Conservation (phyloP, 495 filamentous ascomycete species). For the Penicillium macrosclerotiorum region DNA sequence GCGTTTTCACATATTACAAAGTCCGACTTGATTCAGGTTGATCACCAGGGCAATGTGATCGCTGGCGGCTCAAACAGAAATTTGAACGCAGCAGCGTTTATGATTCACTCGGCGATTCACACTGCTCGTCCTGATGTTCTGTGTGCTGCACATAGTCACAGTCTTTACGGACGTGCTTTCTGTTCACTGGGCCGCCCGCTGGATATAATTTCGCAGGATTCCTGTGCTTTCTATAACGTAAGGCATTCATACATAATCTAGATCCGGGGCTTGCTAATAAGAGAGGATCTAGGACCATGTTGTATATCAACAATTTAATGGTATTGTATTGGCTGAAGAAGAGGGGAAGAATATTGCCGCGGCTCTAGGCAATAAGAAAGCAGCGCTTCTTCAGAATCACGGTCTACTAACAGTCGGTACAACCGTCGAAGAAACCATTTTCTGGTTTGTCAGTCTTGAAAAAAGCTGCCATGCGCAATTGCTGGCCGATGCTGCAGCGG, state of each 20-base stretch:
- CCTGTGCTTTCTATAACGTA: slow-evolving; percentile 64
- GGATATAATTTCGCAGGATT: slow-evolving; percentile 72
- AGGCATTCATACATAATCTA: not conserved
- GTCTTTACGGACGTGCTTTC: slow-evolving; percentile 68
- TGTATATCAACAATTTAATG: slow-evolving; percentile 66
- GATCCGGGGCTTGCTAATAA: slow-evolving; percentile 9
- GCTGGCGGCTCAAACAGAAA: slow-evolving; percentile 61
- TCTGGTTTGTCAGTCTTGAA: slow-evolving; percentile 75
- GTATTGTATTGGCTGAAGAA: slow-evolving; percentile 67
- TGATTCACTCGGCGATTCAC: slow-evolving; percentile 69
- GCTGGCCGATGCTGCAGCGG: slow-evolving; percentile 71
- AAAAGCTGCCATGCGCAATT: slow-evolving; percentile 76
- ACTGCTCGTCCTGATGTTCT: slow-evolving; percentile 66
- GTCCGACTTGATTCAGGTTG: slow-evolving; percentile 70
- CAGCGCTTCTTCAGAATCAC: slow-evolving; percentile 70
- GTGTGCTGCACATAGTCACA: slow-evolving; percentile 72
- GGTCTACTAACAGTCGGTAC: slow-evolving; percentile 57
- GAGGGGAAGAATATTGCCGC: slow-evolving; percentile 68
- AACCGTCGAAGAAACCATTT: slow-evolving; percentile 60
- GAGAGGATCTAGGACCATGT: slow-evolving; percentile 53
- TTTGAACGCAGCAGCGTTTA: slow-evolving; percentile 68
- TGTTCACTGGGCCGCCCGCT: slow-evolving; percentile 63
- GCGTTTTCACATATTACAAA: slow-evolving; percentile 68
- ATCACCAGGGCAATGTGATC: slow-evolving; percentile 62
- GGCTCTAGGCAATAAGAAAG: slow-evolving; percentile 66